Conservation (phyloP, 1,284 basidiomycete species). For the Ceratobasidium sp. region DNA sequence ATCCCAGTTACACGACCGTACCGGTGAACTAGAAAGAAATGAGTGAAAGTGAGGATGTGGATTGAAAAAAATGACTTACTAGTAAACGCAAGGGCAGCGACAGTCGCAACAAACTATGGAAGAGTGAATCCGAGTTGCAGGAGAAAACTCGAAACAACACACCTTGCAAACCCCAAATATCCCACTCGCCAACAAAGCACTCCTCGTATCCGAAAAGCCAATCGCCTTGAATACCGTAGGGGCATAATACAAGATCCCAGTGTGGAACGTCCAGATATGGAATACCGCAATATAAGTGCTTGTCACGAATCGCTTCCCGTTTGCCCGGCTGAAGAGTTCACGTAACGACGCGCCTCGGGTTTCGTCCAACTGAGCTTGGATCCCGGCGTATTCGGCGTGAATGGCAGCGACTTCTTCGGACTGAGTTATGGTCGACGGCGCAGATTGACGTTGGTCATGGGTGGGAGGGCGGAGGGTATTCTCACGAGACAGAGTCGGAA, state of each 20-base stretch:
- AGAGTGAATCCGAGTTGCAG: not conserved
- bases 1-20: slow-evolving; percentile 46
- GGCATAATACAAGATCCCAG: slow-evolving; percentile 47
- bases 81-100: slow-evolving; percentile 36
- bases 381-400: slow-evolving; percentile 44
- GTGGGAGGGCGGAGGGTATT: not conserved
- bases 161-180: slow-evolving; percentile 46
- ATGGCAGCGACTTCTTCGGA: slow-evolving; percentile 20
- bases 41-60: not conserved
- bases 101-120: slow-evolving; percentile 28
- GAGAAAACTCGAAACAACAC: not conserved
- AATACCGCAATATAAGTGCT: slow-evolving; percentile 44
- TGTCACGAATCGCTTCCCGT: slow-evolving; percentile 36
- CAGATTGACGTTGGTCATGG: not conserved
- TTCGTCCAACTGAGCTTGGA: slow-evolving; percentile 46
- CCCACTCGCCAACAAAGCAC: slow-evolving; percentile 45
- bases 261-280: slow-evolving; percentile 47
- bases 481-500: not conserved
- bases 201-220: slow-evolving; percentile 46
- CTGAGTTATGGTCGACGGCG: not conserved
- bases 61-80: not conserved
- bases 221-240: slow-evolving; percentile 47
- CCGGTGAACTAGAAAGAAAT: slow-evolving; percentile 40
- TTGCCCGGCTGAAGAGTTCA: slow-evolving; percentile 41
- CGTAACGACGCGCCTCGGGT: slow-evolving; percentile 29